Percentiles rank a stretch among this genome's conserved stretches.
Evolutionary conservation across 192 early-diverging fungal genomes (phyloP).

Genomic region (Powellomyces hirtus): DNA sequence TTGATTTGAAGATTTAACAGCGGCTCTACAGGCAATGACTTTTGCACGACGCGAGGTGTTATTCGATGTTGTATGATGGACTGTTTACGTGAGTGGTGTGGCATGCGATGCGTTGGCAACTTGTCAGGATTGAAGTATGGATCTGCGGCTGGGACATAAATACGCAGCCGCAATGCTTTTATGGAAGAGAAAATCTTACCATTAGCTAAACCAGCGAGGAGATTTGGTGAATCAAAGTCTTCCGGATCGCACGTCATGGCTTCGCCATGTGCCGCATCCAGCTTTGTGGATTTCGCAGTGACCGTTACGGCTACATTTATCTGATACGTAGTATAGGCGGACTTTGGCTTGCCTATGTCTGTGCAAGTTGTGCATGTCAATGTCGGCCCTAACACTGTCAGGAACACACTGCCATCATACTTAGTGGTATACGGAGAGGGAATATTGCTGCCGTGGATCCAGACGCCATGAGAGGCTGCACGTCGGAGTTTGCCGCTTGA

Average conservation of each 20-base stretch:
- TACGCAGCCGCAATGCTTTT: neutral
- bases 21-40: neutral
- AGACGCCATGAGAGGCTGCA: neutral
- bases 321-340: neutral
- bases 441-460: neutral
- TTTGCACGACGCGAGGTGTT: neutral
- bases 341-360: slow-evolving; percentile 9
- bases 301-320: neutral
- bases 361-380: neutral
- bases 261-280: neutral
- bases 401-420: neutral
- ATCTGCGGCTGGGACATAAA: slow-evolving; percentile 7
- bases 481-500: neutral
- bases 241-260: slow-evolving; percentile 21
- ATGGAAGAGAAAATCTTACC: slow-evolving; percentile 13
- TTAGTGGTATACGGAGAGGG: slow-evolving; percentile 10
- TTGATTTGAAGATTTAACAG: neutral
- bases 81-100: slow-evolving; percentile 1
- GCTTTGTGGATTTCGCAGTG: slow-evolving; percentile 5
- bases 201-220: slow-evolving; percentile 20
- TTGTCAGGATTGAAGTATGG: slow-evolving; percentile 21
- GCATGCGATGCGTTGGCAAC: slow-evolving; percentile 19
- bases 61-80: neutral
- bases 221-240: slow-evolving; percentile 28
- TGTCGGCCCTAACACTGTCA: neutral